Conservation (phyloP, 2,329 filamentous ascomycete genomes). For the Clarireedia paspali region DNA sequence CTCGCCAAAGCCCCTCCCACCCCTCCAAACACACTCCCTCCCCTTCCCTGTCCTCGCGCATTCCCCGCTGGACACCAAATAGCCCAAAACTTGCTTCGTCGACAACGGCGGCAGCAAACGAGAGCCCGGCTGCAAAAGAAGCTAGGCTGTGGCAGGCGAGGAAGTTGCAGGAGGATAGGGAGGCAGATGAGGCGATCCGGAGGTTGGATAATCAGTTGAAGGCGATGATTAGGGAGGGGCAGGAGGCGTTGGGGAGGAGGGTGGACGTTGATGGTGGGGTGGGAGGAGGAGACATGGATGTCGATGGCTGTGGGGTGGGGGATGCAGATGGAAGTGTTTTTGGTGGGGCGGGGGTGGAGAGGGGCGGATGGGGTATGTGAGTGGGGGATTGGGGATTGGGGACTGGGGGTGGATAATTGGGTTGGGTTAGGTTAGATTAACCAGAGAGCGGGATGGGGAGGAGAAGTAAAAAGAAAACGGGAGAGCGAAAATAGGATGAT, state of each 20-base stretch:
- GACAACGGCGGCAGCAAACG: not conserved
- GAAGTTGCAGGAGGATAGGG: slow-evolving; percentile 63
- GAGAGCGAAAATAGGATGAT: too few relatives aligned
- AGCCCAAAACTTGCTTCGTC: slow-evolving; percentile 2
- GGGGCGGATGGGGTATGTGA: too few relatives aligned
- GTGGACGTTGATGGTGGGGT: slow-evolving; percentile 21
- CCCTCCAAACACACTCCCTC: slow-evolving; percentile 44
- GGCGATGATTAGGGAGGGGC: slow-evolving; percentile 83
- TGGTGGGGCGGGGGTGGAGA: too few relatives aligned
- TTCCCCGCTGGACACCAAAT: slow-evolving; percentile 33
- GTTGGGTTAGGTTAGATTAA: too few relatives aligned
- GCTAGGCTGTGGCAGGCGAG: slow-evolving; percentile 67
- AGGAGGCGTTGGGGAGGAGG: slow-evolving; percentile 72
- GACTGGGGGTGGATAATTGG: too few relatives aligned
- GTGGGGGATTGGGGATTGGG: too few relatives aligned
- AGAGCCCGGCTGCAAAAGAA: slow-evolving; percentile 44
- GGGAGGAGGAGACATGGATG: too few relatives aligned
- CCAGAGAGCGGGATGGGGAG: too few relatives aligned
- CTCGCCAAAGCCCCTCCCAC: slow-evolving; percentile 38
- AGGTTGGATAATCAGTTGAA: slow-evolving; percentile 72
- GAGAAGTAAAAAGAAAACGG: too few relatives aligned
- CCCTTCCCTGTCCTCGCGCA: slow-evolving; percentile 31
- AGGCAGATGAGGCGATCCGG: slow-evolving; percentile 71
- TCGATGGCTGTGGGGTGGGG: too few relatives aligned
- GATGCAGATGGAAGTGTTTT: too few relatives aligned